A percentile compares a stretch with the other conserved stretches of the same genome.
Conservation (phyloP, 345 rosid genomes). For the Boechera retrofracta region DNA sequence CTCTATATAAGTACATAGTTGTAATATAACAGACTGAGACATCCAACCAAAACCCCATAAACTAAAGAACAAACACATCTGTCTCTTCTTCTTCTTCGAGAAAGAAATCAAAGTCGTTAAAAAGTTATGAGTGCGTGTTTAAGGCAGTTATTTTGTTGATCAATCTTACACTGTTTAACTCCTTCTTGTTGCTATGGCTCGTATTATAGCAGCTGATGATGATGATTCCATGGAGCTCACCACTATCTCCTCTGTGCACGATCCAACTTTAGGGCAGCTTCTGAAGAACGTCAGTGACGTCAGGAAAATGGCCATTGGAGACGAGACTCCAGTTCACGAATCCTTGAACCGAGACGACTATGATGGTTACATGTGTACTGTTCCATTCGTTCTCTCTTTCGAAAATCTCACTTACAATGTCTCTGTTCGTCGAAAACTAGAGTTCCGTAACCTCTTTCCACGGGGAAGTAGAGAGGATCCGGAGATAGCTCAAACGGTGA, state of each 20-base stretch:
- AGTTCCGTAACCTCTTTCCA: slow-evolving; percentile 49
- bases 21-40: neutral
- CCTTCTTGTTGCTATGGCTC: slow-evolving; percentile 34
- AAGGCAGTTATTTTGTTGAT: neutral
- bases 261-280: slow-evolving; percentile 73
- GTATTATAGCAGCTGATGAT: slow-evolving; percentile 45
- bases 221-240: slow-evolving; percentile 56
- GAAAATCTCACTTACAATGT: slow-evolving; percentile 79
- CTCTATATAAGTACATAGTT: slow-evolving; percentile 29
- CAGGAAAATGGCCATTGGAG: slow-evolving; percentile 64
- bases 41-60: neutral
- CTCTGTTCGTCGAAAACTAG: slow-evolving; percentile 58
- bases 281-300: slow-evolving; percentile 77
- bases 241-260: slow-evolving; percentile 31
- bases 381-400: slow-evolving; percentile 79
- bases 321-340: slow-evolving; percentile 77
- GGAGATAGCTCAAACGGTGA: slow-evolving; percentile 49
- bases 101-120: neutral
- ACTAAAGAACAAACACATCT: slow-evolving; percentile 9
- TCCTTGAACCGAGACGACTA: slow-evolving; percentile 42
- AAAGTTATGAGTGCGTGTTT: slow-evolving; percentile 20
- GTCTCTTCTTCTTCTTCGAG: slow-evolving; percentile 8
- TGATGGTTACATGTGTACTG: slow-evolving; percentile 47
- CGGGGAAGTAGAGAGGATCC: slow-evolving; percentile 44
- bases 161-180: neutral